Conservation (phyloP, 1,139 yeast genomes). For the Petasospora fabianii region DNA sequence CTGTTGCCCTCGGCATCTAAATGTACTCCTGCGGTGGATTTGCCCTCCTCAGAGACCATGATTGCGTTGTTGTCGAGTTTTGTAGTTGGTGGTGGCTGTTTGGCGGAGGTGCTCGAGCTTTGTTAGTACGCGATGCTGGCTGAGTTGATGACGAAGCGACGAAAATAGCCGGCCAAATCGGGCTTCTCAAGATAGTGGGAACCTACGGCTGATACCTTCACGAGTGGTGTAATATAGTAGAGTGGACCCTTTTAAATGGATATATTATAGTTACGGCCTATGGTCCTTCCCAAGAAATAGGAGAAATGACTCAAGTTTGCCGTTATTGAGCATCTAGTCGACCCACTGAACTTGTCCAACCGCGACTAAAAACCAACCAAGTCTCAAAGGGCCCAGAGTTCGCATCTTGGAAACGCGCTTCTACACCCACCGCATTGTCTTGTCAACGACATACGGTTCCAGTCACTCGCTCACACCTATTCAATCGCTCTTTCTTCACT, state of each 20-base stretch:
- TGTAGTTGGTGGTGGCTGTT: neutral
- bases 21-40: conserved; percentile 10
- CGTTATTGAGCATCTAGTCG: too few relatives aligned
- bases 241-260: neutral
- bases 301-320: too few relatives aligned
- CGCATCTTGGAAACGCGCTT: neutral
- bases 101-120: neutral
- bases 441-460: neutral
- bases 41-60: conserved; percentile 5
- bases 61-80: neutral
- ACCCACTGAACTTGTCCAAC: too few relatives aligned
- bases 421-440: neutral
- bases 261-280: neutral
- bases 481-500: too few relatives aligned
- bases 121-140: too few relatives aligned
- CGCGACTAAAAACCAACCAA: too few relatives aligned
- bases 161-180: too few relatives aligned
- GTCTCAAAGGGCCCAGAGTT: neutral
- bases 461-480: neutral
- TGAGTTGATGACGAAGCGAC: too few relatives aligned
- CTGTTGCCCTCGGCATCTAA: conserved; percentile 14
- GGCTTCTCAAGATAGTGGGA: too few relatives aligned
- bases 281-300: too few relatives aligned
- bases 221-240: neutral
- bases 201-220: too few relatives aligned